phyloP scores from a whole-genome alignment of 192 early-diverging fungal species.

The Kappamyces sp. region DNA sequence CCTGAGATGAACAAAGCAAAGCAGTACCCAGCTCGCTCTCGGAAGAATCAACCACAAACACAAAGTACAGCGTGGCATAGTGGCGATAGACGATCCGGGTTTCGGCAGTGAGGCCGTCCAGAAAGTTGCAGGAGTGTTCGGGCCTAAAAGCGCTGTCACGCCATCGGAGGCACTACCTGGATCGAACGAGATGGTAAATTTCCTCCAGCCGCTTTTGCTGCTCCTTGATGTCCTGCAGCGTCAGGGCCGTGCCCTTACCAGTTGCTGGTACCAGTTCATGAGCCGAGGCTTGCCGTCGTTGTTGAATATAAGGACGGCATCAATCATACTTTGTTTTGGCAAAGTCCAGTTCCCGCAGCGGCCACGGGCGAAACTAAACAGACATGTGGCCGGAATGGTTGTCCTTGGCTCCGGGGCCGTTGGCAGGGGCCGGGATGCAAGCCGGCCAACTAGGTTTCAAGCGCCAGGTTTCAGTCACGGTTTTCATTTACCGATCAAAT shows the following conservation, averaged over 20 bases:
- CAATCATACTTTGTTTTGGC: slow-evolving; percentile 43
- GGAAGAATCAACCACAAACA: slow-evolving; percentile 92
- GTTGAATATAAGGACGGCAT: slow-evolving; percentile 99
- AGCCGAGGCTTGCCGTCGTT: slow-evolving; percentile 93
- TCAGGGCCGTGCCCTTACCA: slow-evolving; percentile 45
- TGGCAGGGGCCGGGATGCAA: too few relatives aligned
- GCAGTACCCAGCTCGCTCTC: slow-evolving; percentile 84
- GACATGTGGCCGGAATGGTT: too few relatives aligned
- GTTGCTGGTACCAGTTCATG: slow-evolving; percentile 88
- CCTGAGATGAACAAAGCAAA: slow-evolving; percentile 17
- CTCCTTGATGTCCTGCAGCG: slow-evolving; percentile 61
- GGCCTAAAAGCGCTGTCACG: slow-evolving; percentile 31
- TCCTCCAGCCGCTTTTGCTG: slow-evolving; percentile 86
- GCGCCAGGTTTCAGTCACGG: too few relatives aligned
- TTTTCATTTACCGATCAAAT: too few relatives aligned
- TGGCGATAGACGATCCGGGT: slow-evolving; percentile 86
- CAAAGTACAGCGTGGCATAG: slow-evolving; percentile 79
- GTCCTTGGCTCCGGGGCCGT: too few relatives aligned
- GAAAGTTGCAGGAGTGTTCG: slow-evolving; percentile 87
- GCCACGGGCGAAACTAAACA: too few relatives aligned
- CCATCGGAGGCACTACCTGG: slow-evolving; percentile 36
- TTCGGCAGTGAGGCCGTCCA: slow-evolving; percentile 77
- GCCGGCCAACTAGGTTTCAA: too few relatives aligned
- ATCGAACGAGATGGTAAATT: slow-evolving; percentile 79
- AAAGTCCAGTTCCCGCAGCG: too few relatives aligned